Evolutionary conservation across 2,329 filamentous ascomycete genomes (phyloP).

Genomic region (Hypoxylon sp.): DNA sequence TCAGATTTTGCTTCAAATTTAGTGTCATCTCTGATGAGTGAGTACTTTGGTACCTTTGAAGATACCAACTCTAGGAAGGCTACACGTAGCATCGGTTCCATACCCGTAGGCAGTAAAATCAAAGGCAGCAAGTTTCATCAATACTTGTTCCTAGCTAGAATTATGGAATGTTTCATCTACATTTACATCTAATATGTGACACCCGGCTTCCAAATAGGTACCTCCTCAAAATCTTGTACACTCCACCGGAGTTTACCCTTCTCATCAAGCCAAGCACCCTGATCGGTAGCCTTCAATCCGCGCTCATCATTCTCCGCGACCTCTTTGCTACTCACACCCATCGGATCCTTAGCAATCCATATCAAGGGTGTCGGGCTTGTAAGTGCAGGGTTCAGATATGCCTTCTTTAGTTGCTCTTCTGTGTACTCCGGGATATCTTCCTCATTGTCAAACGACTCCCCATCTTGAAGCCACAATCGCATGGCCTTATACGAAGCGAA

Average conservation of each 20-base stretch:
- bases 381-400: slow-evolving; percentile 45
- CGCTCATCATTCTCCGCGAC: slow-evolving; percentile 65
- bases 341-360: slow-evolving; percentile 71
- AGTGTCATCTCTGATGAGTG: too few species aligned
- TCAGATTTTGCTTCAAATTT: too few species aligned
- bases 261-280: slow-evolving; percentile 66
- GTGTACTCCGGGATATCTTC: slow-evolving; percentile 39
- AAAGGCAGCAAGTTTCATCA: too few species aligned
- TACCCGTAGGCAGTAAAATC: too few species aligned
- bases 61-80: too few species aligned
- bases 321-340: slow-evolving; percentile 68
- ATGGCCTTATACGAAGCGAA: slow-evolving; percentile 43
- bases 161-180: too few species aligned
- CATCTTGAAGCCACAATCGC: slow-evolving; percentile 39
- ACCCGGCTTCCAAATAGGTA: slow-evolving; percentile 43
- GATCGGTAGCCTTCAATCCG: slow-evolving; percentile 72
- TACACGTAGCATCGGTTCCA: too few species aligned
- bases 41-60: too few species aligned
- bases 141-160: too few species aligned
- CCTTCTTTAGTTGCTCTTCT: slow-evolving; percentile 42
- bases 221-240: slow-evolving; percentile 36
- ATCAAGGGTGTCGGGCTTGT: slow-evolving; percentile 61
- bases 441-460: slow-evolving; percentile 29
- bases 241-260: slow-evolving; percentile 51
- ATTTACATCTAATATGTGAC: slow-evolving; percentile 35